phyloP scores from a whole-genome alignment of 1,284 basidiomycete species.

The Cryptococcus amylolentus region DNA sequence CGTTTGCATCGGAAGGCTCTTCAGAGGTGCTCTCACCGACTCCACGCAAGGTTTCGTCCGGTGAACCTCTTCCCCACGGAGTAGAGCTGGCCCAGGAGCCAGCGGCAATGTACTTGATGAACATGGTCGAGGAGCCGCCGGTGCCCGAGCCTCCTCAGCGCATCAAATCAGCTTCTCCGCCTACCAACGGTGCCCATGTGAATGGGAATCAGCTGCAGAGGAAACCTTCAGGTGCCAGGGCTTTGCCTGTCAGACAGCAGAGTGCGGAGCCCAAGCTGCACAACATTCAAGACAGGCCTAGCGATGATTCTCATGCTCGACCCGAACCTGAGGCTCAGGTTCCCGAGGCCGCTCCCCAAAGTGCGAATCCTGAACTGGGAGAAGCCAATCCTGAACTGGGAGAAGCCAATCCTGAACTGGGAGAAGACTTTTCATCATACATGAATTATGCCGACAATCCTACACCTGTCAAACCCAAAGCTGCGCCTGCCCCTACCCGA shows the following conservation, averaged over 20 bases:
- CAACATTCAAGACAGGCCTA: conserved; percentile 14
- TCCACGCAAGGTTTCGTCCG: conserved; percentile 28
- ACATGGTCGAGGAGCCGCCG: conserved; percentile 42
- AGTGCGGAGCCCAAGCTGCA: conserved; percentile 15
- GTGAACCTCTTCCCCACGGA: conserved; percentile 10
- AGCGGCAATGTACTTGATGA: conserved; percentile 45
- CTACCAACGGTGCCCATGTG: conserved; percentile 8
- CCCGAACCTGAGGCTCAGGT: neutral
- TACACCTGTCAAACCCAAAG: conserved; percentile 19
- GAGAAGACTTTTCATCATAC: conserved; percentile 39
- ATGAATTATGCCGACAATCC: conserved; percentile 40
- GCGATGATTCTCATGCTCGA: neutral
- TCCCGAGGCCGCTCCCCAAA: neutral
- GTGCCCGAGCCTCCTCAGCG: neutral
- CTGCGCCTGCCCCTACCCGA: conserved; percentile 11
- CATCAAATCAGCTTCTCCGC: conserved; percentile 2
- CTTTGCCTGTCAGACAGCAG: conserved; percentile 52
- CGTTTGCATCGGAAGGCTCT: neutral
- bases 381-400: no score
- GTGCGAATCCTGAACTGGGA: no score
- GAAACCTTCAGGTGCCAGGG: conserved; percentile 82
- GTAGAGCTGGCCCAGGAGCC: conserved; percentile 38
- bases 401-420: conserved; percentile 26
- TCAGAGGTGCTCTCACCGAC: conserved; percentile 22
- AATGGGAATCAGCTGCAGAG: conserved; percentile 53